These are phyloP conservation scores for Erodium moschatum DNA, from an alignment of 441 rosid genomes.

Conservation along the genomic window DNA sequence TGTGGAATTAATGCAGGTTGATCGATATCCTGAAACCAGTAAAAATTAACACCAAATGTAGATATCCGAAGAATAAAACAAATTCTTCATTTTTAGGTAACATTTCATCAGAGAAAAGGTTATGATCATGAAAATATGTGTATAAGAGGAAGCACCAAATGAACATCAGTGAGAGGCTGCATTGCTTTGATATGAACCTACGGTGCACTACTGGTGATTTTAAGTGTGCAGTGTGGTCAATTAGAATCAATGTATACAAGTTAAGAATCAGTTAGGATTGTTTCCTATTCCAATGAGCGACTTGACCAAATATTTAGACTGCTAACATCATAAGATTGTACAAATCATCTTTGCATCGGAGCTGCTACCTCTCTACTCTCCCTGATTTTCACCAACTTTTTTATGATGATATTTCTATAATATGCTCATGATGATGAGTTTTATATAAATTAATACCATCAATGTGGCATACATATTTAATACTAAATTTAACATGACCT, in stretches of 20 bases:
- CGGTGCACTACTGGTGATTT: too few relatives aligned
- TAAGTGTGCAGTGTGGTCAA: too few relatives aligned
- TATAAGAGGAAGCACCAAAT: background rate
- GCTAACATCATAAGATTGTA: too few relatives aligned
- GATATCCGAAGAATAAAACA: slow-evolving; percentile 8
- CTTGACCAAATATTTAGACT: too few relatives aligned
- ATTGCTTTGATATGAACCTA: background rate
- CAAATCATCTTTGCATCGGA: too few relatives aligned
- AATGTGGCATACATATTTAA: background rate
- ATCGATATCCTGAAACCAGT: slow-evolving; percentile 72
- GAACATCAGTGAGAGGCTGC: background rate
- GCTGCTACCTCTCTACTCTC: too few relatives aligned
- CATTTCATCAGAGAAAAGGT: background rate
- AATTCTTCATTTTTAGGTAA: background rate
- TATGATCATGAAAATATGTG: background rate
- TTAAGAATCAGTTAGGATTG: too few relatives aligned
- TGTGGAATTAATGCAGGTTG: slow-evolving; percentile 98
- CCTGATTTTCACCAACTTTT: too few relatives aligned
- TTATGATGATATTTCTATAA: too few relatives aligned
- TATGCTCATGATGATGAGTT: background rate
- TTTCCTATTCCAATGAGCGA: too few relatives aligned
- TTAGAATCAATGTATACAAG: too few relatives aligned
- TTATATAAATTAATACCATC: background rate
- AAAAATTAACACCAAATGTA: slow-evolving; percentile 17
- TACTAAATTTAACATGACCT: background rate